A percentile compares a stretch with the other conserved stretches of the same genome.
These are phyloP conservation scores for Phytophthora brassicae DNA, from an alignment of 352 stramenopile genomes.

Conservation along the genomic window DNA sequence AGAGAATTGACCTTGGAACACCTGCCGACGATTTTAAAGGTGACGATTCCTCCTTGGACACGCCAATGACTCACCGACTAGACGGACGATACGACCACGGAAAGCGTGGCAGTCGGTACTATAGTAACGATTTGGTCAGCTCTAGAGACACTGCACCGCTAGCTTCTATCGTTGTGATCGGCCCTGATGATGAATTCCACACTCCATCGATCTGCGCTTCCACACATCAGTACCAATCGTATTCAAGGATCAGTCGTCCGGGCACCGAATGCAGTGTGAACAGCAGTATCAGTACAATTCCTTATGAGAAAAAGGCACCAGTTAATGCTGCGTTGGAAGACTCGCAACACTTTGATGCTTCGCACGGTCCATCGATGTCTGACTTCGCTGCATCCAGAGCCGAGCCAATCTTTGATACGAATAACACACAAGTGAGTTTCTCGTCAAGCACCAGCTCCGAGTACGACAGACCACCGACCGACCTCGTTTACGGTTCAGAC, in stretches of 20 bases:
- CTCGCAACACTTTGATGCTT: conserved; percentile 10
- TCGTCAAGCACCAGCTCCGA: conserved; percentile 34
- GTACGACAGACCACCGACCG: conserved; percentile 1
- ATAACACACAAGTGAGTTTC: conserved; percentile 31
- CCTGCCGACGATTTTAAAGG: conserved; percentile 25
- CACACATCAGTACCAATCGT: conserved; percentile 9
- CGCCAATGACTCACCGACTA: conserved; percentile 14
- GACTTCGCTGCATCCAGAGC: background rate
- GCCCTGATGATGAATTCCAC: conserved; percentile 21
- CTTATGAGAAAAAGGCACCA: too few species aligned
- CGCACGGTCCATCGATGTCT: conserved; percentile 4
- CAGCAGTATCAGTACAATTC: too few species aligned
- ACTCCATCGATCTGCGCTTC: conserved; percentile 6
- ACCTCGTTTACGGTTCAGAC: conserved; percentile 16
- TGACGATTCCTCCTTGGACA: conserved; percentile 20
- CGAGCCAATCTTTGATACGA: conserved; percentile 22
- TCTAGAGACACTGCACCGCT: conserved; percentile 14
- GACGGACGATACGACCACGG: conserved; percentile 4
- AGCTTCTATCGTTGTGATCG: conserved; percentile 29
- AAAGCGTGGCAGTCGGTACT: background rate
- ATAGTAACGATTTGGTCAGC: background rate
- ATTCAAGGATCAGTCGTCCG: background rate
- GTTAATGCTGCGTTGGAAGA: too few species aligned
- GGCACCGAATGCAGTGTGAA: background rate
- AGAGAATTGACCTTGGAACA: conserved; percentile 32